phyloP scores from a whole-genome alignment of 1,284 basidiomycete genomes.

The Rhodofomes roseus region DNA sequence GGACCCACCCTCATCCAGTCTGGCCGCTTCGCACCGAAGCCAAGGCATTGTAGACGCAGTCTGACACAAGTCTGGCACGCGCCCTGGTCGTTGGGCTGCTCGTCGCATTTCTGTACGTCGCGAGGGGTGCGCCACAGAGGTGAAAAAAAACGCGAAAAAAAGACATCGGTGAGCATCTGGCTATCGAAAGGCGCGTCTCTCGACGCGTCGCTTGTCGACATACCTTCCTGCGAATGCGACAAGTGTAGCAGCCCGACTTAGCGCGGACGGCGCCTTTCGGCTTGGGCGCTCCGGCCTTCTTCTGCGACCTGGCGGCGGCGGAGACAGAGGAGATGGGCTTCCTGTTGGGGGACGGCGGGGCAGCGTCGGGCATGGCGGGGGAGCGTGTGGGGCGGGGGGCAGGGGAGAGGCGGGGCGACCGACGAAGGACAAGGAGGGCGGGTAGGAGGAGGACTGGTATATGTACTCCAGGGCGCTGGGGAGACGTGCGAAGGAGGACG shows the following conservation, averaged over 20 bases:
- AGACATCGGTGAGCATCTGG: conserved; percentile 18
- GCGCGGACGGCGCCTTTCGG: conserved; percentile 75
- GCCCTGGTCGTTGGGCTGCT: conserved; percentile 56
- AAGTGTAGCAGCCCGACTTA: conserved; percentile 83
- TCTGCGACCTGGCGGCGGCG: conserved; percentile 31
- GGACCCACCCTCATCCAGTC: conserved; percentile 74
- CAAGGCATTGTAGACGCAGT: conserved; percentile 79
- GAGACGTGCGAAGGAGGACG: conserved; percentile 22
- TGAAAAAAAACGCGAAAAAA: conserved; percentile 14
- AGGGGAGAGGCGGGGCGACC: conserved; percentile 19
- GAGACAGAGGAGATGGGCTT: conserved; percentile 34
- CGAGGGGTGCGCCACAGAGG: conserved; percentile 7
- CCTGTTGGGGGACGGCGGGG: conserved; percentile 26
- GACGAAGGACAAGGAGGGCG: conserved; percentile 21
- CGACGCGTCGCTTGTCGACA: conserved; percentile 17
- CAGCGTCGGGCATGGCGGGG: conserved; percentile 30
- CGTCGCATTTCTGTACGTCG: conserved; percentile 73
- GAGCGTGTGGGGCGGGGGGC: conserved; percentile 17
- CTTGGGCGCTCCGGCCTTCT: conserved; percentile 57
- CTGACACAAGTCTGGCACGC: conserved; percentile 74
- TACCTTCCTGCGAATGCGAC: conserved; percentile 79
- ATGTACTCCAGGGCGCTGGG: conserved; percentile 33
- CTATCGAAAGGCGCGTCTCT: conserved; percentile 12
- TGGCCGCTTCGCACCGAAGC: conserved; percentile 78
- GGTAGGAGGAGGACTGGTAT: conserved; percentile 25